A percentile compares a stretch with the other conserved stretches of the same genome.
Evolutionary conservation across 306 rosid genomes (phyloP).

Genomic region (Medicago arabica): DNA sequence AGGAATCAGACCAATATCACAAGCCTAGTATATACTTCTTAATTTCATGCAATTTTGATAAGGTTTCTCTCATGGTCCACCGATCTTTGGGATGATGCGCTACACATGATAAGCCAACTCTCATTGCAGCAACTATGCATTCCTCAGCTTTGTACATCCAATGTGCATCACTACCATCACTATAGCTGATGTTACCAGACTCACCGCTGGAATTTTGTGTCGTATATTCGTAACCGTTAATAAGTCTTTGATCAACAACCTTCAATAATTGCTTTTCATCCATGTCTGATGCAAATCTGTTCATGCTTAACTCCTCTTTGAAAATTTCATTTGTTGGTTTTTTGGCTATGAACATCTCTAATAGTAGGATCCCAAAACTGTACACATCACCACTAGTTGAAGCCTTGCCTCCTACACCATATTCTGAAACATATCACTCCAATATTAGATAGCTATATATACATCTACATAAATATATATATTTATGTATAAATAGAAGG

Average conservation of each 20-base stretch:
- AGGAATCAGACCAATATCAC: background rate
- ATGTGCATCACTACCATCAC: background rate
- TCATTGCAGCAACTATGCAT: slow-evolving; percentile 25
- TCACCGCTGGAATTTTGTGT: slow-evolving; percentile 12
- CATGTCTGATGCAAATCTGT: slow-evolving; percentile 32
- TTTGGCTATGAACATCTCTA: slow-evolving; percentile 49
- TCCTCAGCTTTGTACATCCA: slow-evolving; percentile 26
- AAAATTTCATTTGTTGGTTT: slow-evolving; percentile 54
- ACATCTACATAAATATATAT: too few relatives aligned
- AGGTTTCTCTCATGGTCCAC: slow-evolving; percentile 44
- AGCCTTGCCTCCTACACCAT: slow-evolving; percentile 49
- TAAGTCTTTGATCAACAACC: slow-evolving; percentile 40
- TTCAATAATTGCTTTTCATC: slow-evolving; percentile 29
- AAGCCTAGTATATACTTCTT: slow-evolving; percentile 9
- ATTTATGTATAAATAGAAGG: too few relatives aligned
- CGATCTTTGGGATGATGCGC: slow-evolving; percentile 44
- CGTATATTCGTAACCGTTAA: slow-evolving; percentile 9
- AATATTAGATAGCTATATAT: slow-evolving; percentile 6
- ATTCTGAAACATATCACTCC: slow-evolving; percentile 45
- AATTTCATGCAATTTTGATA: slow-evolving; percentile 35
- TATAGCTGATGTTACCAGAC: background rate
- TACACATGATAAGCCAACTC: slow-evolving; percentile 46
- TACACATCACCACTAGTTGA: slow-evolving; percentile 53
- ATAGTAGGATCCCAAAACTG: slow-evolving; percentile 50
- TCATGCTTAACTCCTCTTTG: slow-evolving; percentile 49